Base-by-base conservation (phyloP, 2,329 filamentous ascomycete species). In the Cladosporium sp. region DNA sequence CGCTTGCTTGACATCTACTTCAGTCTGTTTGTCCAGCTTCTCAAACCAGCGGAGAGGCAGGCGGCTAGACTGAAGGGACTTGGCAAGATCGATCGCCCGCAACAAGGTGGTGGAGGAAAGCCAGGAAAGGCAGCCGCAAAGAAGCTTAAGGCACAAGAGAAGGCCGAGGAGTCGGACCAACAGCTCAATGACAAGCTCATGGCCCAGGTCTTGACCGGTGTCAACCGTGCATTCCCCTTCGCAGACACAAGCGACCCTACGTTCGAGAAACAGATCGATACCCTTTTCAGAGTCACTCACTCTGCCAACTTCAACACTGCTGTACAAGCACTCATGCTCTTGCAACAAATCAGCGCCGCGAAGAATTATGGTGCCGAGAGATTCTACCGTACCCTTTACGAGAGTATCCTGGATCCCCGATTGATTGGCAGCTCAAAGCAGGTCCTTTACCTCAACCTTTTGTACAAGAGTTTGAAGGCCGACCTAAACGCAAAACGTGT, bases 261-360 rank as follows among this genome's bases (percentile, higher is more conserved):
- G 22, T 84, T 97, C 64, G 90, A 95, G 69, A 86, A 88, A 60
- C 93, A 99, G 70, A 84, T 99, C 59, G 89, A 97, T 71, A 97
- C 93, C 3, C 82, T 99, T 25, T 99, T 97, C 82, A 88, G 86
- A 67, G 94, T 99, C 68, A 96, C 94, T 0, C 94, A 99, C 75
- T 97, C 93, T 0, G 91, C 93, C 59, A 99, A 99, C 74, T 97
- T 99, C 82, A 99, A 97, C 76, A 99, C 94, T 0, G 94, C 92
- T 71, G 90, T 99, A 38, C 94, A 99, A 75, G 93, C 94, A 36
- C 83, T 99, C 64, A 88, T 96, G 77, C 80, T 99, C 50, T 95
- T 99, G 65, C 94, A 97, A 72, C 94, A 97, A 73, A 83, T 99
- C 28, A 90, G 92, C 0, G 81, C 86, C 1, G 84, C 87, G 3